Percentiles rank a stretch among this genome's conserved stretches.
These are phyloP conservation scores for Monosporascus cannonballus DNA, from an alignment of 2,329 filamentous ascomycete genomes.

Conservation along the genomic window DNA sequence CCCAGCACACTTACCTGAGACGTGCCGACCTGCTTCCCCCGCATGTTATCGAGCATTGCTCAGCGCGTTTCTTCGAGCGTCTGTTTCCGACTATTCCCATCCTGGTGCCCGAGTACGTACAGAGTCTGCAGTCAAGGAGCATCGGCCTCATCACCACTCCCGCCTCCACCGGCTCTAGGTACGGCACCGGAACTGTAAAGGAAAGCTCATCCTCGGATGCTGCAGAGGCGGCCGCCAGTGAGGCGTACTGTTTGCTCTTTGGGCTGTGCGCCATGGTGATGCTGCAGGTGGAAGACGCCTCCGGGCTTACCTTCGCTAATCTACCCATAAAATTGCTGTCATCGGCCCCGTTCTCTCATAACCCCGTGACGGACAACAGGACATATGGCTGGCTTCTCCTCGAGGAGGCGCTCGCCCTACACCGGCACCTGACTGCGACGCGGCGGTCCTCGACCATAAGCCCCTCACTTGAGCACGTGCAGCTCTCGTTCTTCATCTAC, in stretches of 20 bases:
- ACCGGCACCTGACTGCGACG: conserved; percentile 23
- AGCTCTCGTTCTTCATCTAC: conserved; percentile 38
- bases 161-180: too few species aligned
- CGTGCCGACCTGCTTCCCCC: conserved; percentile 28
- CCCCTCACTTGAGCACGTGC: conserved; percentile 32
- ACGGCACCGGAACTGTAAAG: too few species aligned
- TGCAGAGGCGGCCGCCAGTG: conserved; percentile 21
- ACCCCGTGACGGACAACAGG: conserved; percentile 26
- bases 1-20: conserved; percentile 21
- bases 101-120: conserved; percentile 31
- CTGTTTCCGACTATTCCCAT: conserved; percentile 38
- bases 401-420: conserved; percentile 28
- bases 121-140: conserved; percentile 18
- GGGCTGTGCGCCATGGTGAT: conserved; percentile 36
- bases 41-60: conserved; percentile 31
- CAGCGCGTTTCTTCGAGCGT: conserved; percentile 32
- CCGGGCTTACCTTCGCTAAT: conserved; percentile 24
- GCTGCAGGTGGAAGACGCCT: conserved; percentile 34
- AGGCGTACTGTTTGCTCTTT: conserved; percentile 31
- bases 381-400: conserved; percentile 32
- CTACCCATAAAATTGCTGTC: conserved; percentile 14
- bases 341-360: too few species aligned
- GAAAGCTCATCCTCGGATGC: conserved; percentile 1
- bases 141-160: too few species aligned
- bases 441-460: conserved; percentile 20